Evolutionary conservation across 2,329 filamentous ascomycete genomes (phyloP).

Genomic region (Sclerotinia sclerotiorum): DNA sequence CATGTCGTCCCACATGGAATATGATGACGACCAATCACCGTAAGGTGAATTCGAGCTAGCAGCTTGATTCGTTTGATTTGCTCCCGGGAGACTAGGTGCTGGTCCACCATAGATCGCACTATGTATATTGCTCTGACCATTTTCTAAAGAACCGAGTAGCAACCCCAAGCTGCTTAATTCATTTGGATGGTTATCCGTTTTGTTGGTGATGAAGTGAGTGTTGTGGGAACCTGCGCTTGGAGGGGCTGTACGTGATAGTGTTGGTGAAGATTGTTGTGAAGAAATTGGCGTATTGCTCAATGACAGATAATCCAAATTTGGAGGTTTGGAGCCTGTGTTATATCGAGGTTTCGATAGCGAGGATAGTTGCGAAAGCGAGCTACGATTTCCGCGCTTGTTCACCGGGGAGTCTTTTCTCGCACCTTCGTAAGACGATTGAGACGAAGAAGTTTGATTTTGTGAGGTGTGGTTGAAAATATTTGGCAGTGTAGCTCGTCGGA

Average conservation of each 20-base stretch:
- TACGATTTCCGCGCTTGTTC: slow-evolving; percentile 42
- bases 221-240: slow-evolving; percentile 30
- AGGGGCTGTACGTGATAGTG: slow-evolving; percentile 31
- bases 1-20: slow-evolving; percentile 48
- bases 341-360: slow-evolving; percentile 29
- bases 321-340: slow-evolving; percentile 36
- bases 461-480: slow-evolving; percentile 36
- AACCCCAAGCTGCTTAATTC: slow-evolving; percentile 69
- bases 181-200: slow-evolving; percentile 46
- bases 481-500: slow-evolving; percentile 58
- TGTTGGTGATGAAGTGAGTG: slow-evolving; percentile 31
- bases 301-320: slow-evolving; percentile 61
- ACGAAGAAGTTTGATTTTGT: slow-evolving; percentile 34
- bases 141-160: slow-evolving; percentile 75
- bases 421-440: slow-evolving; percentile 31
- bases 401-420: slow-evolving; percentile 40
- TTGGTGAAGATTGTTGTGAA: slow-evolving; percentile 52
- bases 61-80: slow-evolving; percentile 26
- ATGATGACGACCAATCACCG: slow-evolving; percentile 56
- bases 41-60: slow-evolving; percentile 29
- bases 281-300: slow-evolving; percentile 49
- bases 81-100: slow-evolving; percentile 39
- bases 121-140: slow-evolving; percentile 79
- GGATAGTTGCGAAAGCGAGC: slow-evolving; percentile 38
- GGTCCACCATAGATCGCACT: slow-evolving; percentile 75